Base-by-base conservation (phyloP, 805 yeast genomes). In the Candida vartiovaarae region DNA sequence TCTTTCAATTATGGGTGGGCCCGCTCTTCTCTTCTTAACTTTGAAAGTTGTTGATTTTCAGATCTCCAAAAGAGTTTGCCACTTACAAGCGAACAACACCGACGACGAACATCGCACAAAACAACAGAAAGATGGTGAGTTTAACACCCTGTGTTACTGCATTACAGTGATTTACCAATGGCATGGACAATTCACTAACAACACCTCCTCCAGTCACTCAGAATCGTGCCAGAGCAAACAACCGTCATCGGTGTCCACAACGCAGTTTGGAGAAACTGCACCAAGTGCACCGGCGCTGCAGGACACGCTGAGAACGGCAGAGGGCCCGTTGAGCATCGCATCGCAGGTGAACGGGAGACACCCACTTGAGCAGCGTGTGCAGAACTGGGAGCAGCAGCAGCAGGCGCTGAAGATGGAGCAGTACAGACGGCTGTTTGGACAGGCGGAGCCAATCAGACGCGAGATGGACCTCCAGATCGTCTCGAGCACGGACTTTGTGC, bases 401-500 rank as follows among this genome's bases (percentile, higher is more conserved):
- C 74, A 75, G 31, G 78, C 78, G 29, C 68, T 82, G 51, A 80
- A 79, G 56, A 56, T 90, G 68, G 93, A 89, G 60, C 78, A 78
- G 47, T 82, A 85, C 64, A 77, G 95, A 60, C 76, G 95, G 52
- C 66, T 85, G 15, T 89, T 84, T 62, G 99, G 99, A 11, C 79
- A 91, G 39, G 96, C 93, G 8, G 98, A 86, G 57, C 97, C 99
- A 7, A 84, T 91, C 63, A 82, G 82, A 59, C 75, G 97, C 58
- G 79, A 82, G 30, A 89, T 93, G 96, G 99, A 93, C 56, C 67
- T 86, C 58, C 70, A 78, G 44, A 74, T 91, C 26, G 83, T 91
- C 3, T 76, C 78, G 38, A 69, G 72, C 39, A 76, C 85, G 10
- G 88, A 84, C 46, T 80, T 80, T 62, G 78, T 72, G 48, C 96